Conservation (phyloP, 768 basidiomycete genomes). For the Leccinum broughii region DNA sequence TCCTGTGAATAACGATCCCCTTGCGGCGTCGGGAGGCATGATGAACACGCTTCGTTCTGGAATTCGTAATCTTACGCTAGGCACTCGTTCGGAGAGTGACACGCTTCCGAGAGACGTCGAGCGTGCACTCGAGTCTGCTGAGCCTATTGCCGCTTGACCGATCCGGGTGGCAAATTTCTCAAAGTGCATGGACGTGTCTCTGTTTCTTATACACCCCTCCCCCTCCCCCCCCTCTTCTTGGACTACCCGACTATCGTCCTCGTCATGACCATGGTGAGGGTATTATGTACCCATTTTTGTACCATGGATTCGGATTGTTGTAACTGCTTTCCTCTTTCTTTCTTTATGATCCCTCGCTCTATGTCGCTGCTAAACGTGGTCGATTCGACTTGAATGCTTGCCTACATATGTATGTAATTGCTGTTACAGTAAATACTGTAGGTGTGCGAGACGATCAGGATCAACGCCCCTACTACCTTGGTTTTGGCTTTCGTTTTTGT, state of each 20-base stretch:
- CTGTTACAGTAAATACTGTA: background rate
- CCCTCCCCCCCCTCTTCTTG: background rate
- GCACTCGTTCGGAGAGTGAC: conserved; percentile 22
- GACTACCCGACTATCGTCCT: background rate
- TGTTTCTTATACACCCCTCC: background rate
- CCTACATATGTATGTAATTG: background rate
- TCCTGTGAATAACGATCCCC: conserved; percentile 13
- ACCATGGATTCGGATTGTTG: background rate
- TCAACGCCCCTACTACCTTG: too few species aligned
- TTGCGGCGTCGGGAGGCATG: conserved; percentile 18
- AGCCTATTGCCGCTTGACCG: conserved; percentile 13
- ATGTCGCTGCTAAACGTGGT: background rate
- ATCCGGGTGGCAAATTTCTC: background rate
- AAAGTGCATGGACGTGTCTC: background rate
- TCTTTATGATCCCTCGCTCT: background rate
- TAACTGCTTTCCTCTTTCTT: background rate
- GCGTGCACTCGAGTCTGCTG: conserved; percentile 20
- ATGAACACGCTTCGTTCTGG: conserved; percentile 28
- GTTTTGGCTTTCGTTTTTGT: background rate
- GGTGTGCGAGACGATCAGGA: background rate
- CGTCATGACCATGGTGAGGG: background rate
- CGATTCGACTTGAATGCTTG: background rate
- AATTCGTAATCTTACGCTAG: conserved; percentile 27
- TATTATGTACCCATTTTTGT: background rate
- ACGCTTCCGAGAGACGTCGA: conserved; percentile 33